Conservation (phyloP, 2,329 filamentous ascomycete genomes). For the Ophiostoma tasmaniense region DNA sequence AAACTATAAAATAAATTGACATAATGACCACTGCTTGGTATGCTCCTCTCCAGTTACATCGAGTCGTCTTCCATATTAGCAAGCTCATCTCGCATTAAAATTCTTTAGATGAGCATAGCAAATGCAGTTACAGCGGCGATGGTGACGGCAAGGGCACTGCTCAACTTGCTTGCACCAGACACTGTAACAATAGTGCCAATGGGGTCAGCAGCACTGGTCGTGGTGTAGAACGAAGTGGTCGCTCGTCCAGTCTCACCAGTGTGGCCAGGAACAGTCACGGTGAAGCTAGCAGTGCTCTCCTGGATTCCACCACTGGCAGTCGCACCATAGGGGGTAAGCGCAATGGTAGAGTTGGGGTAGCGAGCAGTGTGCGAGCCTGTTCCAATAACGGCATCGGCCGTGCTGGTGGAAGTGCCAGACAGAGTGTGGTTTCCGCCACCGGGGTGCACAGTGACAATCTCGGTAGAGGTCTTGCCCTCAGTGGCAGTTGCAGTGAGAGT, state of each 20-base stretch:
- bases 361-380: conserved; percentile 2
- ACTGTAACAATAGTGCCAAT: conserved; percentile 26
- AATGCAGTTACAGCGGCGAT: conserved; percentile 29
- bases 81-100: neutral
- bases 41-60: neutral
- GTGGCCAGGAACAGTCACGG: conserved; percentile 10
- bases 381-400: conserved; percentile 10
- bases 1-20: neutral
- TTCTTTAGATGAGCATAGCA: neutral
- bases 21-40: neutral
- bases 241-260: conserved; percentile 4
- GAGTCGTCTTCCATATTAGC: neutral
- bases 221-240: conserved; percentile 19
- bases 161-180: conserved; percentile 18
- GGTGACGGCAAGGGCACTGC: conserved; percentile 26
- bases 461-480: conserved; percentile 7
- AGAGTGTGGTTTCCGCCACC: neutral
- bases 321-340: conserved; percentile 7
- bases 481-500: conserved; percentile 12
- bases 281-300: conserved; percentile 17
- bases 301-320: neutral
- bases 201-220: conserved; percentile 24
- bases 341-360: conserved; percentile 16
- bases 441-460: conserved; percentile 8
- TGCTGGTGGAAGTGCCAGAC: conserved; percentile 12